Base-by-base conservation (phyloP, 176 grass and related monocot species). In the Carex littledalei region DNA sequence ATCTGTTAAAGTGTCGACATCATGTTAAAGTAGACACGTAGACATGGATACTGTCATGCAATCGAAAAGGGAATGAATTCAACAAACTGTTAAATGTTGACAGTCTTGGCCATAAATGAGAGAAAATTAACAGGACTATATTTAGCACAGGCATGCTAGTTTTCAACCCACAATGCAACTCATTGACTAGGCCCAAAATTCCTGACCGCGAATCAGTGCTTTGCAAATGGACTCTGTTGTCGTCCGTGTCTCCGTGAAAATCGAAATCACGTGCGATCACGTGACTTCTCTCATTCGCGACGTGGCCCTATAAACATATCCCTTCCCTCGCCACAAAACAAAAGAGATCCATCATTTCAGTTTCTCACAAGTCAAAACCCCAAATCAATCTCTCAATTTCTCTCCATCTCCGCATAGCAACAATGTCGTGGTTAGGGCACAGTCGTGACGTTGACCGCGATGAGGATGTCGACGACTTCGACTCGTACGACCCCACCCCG, bases 401-500 rank as follows among this genome's bases (percentile, higher is more conserved):
- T 9, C 54, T 31, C 20, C 0, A 31, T 79, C 55, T 45, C 18
- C 6, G 13, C 9, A n/a, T 1, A 72, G 8, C 79, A 84, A 79
- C 90, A 55, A 87, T 89, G 85, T 84, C 90, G 54, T 93, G 86
- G 86, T 90, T 82, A 39, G 73, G 67, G 45, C 61, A 79, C 67
- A 39, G 63, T 72, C 45, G 39, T 79, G 71, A 79, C 24, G 32
- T 53, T 26, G 49, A 49, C 68, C n/a, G 85, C 69, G 87, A 86
- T 24, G 93, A 89, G 87, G 89, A 95, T 55, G 85, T 92, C 50
- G 87, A 94, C 37, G 93, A 92, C 77, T 98, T 93, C 85, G 93
- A 92, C 78, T 89, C 94, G 63, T 89, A 93, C 87, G 96, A 95
- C 73, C 91, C 93, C 15, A 94, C 91, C 41, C 96, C 93, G 0